These are phyloP conservation scores for Rhodomyrtus psidioides DNA, from an alignment of 441 rosid species.

Conservation along the genomic window DNA sequence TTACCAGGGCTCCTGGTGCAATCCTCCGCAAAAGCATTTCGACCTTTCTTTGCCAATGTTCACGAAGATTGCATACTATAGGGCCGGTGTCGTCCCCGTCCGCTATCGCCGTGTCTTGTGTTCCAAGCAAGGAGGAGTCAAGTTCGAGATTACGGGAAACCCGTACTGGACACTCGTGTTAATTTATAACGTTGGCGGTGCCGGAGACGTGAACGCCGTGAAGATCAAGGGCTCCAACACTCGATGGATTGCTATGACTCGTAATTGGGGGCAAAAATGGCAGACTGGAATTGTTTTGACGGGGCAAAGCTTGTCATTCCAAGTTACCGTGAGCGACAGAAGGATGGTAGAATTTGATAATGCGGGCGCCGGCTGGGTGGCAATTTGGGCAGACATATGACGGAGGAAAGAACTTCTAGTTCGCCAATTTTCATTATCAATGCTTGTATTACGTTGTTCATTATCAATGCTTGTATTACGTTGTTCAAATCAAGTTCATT, in stretches of 20 bases:
- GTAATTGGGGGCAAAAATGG: neutral
- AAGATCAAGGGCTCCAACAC: neutral
- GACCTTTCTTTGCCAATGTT: neutral
- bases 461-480: neutral
- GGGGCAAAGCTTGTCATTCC: neutral
- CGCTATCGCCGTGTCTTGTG: neutral
- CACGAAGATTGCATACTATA: neutral
- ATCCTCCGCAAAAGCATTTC: neutral
- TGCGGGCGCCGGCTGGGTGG: neutral
- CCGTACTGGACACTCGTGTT: neutral
- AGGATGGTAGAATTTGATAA: neutral
- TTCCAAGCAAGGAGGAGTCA: neutral
- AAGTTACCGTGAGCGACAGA: neutral
- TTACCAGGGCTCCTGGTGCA: neutral
- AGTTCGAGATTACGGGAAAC: neutral
- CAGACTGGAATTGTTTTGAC: neutral
- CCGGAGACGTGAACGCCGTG: neutral
- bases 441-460: neutral
- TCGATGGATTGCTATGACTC: neutral
- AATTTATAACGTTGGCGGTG: neutral
- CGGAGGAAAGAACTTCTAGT: neutral
- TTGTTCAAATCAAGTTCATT: neutral
- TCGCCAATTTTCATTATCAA: neutral
- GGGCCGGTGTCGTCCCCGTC: neutral
- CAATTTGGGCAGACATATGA: neutral